phyloP scores from a whole-genome alignment of 805 yeast genomes.

The Nakazawaea populi region DNA sequence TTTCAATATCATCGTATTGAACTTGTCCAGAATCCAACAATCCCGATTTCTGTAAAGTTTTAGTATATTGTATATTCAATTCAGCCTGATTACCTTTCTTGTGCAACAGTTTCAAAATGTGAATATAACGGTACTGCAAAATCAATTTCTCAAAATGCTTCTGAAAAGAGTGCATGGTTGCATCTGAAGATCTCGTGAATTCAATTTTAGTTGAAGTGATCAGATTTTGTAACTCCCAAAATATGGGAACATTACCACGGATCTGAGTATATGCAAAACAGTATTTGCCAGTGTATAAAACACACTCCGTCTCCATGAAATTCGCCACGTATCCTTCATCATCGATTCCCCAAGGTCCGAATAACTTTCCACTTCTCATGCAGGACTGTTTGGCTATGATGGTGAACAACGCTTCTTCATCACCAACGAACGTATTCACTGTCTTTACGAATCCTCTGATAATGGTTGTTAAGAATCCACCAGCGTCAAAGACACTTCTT shows the following conservation, averaged over 20 bases:
- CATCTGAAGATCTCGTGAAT: conserved; percentile 47
- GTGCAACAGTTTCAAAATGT: conserved; percentile 44
- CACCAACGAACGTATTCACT: conserved; percentile 25
- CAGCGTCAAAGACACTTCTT: conserved; percentile 33
- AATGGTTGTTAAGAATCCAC: conserved; percentile 41
- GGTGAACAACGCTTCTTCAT: conserved; percentile 36
- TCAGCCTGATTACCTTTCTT: conserved; percentile 39
- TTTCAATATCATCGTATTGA: conserved; percentile 29
- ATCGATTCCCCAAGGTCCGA: conserved; percentile 55
- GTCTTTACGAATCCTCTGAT: conserved; percentile 48
- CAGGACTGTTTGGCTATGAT: conserved; percentile 49
- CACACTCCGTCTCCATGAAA: conserved; percentile 46
- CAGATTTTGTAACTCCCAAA: conserved; percentile 46
- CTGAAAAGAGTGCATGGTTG: conserved; percentile 45
- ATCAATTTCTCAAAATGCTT: conserved; percentile 43
- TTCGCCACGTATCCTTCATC: conserved; percentile 50
- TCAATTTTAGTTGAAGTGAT: conserved; percentile 37
- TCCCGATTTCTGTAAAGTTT: conserved; percentile 16
- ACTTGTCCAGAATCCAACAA: conserved; percentile 9
- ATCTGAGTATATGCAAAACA: conserved; percentile 40
- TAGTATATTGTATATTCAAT: conserved; percentile 31
- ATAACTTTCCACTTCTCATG: conserved; percentile 34
- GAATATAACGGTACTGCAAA: conserved; percentile 44
- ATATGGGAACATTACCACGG: conserved; percentile 50
- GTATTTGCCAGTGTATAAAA: conserved; percentile 34